phyloP scores from a whole-genome alignment of 371 early-diverging fungal species.

The Polyrhizophydium stewartii region DNA sequence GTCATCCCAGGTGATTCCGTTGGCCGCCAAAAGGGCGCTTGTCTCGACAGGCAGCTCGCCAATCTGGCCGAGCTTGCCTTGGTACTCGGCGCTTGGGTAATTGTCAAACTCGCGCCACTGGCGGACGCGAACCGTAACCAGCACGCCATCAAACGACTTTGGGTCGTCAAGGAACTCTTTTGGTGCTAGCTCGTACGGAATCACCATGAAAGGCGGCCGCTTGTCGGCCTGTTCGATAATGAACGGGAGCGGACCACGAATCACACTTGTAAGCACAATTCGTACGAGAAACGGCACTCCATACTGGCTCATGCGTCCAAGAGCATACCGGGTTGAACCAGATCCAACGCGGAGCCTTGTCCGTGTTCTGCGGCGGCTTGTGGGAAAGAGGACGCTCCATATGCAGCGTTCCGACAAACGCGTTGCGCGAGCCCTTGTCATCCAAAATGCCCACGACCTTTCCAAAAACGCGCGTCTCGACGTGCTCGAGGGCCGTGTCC shows the following conservation, averaged over 20 bases:
- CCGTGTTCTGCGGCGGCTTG: no score
- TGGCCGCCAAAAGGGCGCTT: slow-evolving; percentile 64
- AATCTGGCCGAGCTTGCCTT: slow-evolving; percentile 60
- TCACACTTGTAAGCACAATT: background rate
- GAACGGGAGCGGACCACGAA: no score
- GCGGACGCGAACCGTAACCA: slow-evolving; percentile 57
- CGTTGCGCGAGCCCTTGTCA: slow-evolving; percentile 10
- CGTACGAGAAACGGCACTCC: background rate
- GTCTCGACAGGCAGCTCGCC: slow-evolving; percentile 66
- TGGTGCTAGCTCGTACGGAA: slow-evolving; percentile 63
- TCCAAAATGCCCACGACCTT: slow-evolving; percentile 38
- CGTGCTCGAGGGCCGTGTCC: background rate
- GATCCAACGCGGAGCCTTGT: slow-evolving; percentile 39
- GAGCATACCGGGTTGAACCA: slow-evolving; percentile 72
- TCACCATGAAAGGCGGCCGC: slow-evolving; percentile 73
- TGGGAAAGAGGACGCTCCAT: slow-evolving; percentile 19
- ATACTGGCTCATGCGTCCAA: background rate
- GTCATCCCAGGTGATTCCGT: slow-evolving; percentile 41
- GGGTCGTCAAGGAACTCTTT: slow-evolving; percentile 61
- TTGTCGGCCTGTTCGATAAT: slow-evolving; percentile 55
- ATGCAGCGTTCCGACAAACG: slow-evolving; percentile 31
- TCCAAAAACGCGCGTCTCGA: slow-evolving; percentile 29
- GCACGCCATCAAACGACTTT: slow-evolving; percentile 40
- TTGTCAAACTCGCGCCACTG: slow-evolving; percentile 69
- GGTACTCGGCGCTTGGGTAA: slow-evolving; percentile 69